Evolutionary conservation across 2,329 filamentous ascomycete genomes (phyloP).

Genomic region (Colletotrichum higginsianum): DNA sequence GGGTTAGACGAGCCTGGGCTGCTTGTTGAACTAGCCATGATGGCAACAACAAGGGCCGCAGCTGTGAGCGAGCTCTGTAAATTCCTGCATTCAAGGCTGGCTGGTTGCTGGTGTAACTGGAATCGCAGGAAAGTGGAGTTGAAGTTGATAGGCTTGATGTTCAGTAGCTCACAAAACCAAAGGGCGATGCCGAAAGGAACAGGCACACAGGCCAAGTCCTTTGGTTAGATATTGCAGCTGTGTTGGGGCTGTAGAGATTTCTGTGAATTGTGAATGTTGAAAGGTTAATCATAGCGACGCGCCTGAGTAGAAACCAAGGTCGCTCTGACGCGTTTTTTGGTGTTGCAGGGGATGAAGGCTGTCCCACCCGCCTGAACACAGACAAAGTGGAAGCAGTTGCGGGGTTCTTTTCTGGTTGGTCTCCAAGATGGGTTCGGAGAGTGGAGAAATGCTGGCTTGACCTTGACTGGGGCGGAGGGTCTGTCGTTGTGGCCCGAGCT

Average conservation of each 20-base stretch:
- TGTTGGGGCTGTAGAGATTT: not conserved
- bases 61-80: constrained; percentile 1
- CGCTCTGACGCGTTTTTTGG: constrained; percentile 31
- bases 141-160: not conserved
- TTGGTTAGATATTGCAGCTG: not conserved
- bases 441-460: not conserved
- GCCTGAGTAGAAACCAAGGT: not conserved
- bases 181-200: not conserved
- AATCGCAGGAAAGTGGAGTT: not conserved
- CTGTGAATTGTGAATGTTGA: constrained; percentile 1
- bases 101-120: not conserved
- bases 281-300: constrained; percentile 10
- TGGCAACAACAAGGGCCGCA: not conserved
- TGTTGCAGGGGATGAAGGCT: constrained; percentile 4
- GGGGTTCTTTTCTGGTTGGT: constrained; percentile 23
- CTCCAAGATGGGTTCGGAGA: constrained; percentile 4
- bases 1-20: constrained; percentile 30
- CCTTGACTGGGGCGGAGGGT: not conserved
- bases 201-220: not conserved
- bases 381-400: constrained; percentile 26
- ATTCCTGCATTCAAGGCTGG: constrained; percentile 11
- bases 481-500: constrained; percentile 16
- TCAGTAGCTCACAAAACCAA: not conserved
- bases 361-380: not conserved
- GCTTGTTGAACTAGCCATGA: constrained; percentile 24